Conservation (phyloP, 768 basidiomycete species). For the Hygrophoropsis aurantiaca region DNA sequence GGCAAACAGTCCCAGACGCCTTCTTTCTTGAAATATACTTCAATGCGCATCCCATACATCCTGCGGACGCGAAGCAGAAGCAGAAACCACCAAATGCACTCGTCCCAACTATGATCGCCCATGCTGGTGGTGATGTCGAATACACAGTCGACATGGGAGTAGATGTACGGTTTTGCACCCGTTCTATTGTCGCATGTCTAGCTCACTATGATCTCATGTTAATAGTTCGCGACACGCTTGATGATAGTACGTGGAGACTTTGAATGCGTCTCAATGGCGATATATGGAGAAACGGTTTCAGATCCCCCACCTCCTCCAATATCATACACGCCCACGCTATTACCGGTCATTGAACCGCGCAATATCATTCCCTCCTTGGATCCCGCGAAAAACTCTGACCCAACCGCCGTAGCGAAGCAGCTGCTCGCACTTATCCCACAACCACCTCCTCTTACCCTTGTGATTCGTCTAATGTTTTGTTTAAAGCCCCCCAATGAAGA, state of each 20-base stretch:
- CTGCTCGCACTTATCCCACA: constrained; percentile 62
- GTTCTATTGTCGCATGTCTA: background rate
- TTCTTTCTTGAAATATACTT: constrained; percentile 77
- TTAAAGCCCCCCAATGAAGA: constrained; percentile 78
- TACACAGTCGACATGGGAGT: constrained; percentile 68
- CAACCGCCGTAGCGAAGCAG: constrained; percentile 59
- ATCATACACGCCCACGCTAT: constrained; percentile 41
- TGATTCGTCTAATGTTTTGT: constrained; percentile 75
- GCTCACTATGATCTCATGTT: constrained; percentile 9
- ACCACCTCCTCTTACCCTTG: constrained; percentile 60
- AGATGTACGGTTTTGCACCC: constrained; percentile 47
- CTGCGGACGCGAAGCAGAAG: constrained; percentile 50
- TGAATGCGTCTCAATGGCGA: constrained; percentile 60
- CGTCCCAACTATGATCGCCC: constrained; percentile 69
- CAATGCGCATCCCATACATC: constrained; percentile 59
- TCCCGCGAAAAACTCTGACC: constrained; percentile 58
- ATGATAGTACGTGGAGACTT: constrained; percentile 83
- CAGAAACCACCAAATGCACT: constrained; percentile 69
- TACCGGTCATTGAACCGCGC: constrained; percentile 33
- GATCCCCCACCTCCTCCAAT: constrained; percentile 38
- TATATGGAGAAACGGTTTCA: constrained; percentile 53
- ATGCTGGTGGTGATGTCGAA: constrained; percentile 66
- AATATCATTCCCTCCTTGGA: constrained; percentile 56
- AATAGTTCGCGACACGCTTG: constrained; percentile 74
- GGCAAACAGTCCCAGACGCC: constrained; percentile 68